Evolutionary conservation across 1,284 basidiomycete genomes (phyloP).

Genomic region (Earliella scabrosa): DNA sequence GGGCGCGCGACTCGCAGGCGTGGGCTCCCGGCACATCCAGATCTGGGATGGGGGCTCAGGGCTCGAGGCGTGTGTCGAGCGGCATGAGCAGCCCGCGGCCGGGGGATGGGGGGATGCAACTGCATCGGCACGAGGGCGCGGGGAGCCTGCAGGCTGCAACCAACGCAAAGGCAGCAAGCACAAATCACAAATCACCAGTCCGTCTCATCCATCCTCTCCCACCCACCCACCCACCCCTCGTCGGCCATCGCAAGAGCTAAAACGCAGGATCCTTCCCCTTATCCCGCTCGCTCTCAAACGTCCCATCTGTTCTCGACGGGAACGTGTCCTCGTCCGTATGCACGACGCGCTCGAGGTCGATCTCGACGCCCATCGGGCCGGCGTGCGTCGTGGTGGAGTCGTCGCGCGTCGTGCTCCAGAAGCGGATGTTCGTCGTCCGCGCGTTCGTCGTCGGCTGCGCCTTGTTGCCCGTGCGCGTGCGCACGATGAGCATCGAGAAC

Average conservation of each 20-base stretch:
- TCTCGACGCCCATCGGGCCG: not conserved
- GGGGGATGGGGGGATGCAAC: too few relatives aligned
- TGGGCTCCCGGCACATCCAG: too few relatives aligned
- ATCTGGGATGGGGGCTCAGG: too few relatives aligned
- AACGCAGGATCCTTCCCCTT: not conserved
- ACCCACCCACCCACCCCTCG: not conserved
- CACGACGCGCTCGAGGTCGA: slow-evolving; percentile 3
- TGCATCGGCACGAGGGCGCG: too few relatives aligned
- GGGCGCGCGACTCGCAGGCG: too few relatives aligned
- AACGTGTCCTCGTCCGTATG: not conserved
- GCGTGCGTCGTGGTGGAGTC: not conserved
- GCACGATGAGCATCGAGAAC: slow-evolving; percentile 11
- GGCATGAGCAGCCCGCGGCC: too few relatives aligned
- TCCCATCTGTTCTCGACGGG: not conserved
- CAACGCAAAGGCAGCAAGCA: too few relatives aligned
- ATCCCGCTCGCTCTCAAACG: not conserved
- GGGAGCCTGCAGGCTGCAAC: too few relatives aligned
- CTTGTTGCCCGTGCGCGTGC: not conserved
- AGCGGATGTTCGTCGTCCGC: not conserved
- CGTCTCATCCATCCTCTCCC: too few relatives aligned
- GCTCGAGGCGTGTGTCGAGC: too few relatives aligned
- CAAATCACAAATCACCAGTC: too few relatives aligned
- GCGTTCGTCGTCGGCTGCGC: not conserved
- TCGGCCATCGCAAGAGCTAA: not conserved
- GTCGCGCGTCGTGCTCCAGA: not conserved